Base-by-base conservation (phyloP, 345 rosid genomes). In the Odontarrhena argentea region DNA sequence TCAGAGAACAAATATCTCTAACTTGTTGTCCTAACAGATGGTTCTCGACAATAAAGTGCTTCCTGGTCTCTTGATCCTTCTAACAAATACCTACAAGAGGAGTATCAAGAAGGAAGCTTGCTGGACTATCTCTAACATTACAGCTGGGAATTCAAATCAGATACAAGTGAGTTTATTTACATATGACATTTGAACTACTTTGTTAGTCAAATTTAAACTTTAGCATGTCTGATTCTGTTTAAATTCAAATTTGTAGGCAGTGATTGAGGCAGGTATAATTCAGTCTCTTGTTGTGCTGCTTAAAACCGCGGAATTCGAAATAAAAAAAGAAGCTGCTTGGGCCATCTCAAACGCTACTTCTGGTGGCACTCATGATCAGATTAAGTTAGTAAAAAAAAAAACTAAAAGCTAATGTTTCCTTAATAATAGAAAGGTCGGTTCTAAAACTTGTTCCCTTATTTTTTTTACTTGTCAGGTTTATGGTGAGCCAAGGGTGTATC, bases 61-160 rank as follows among this genome's bases (percentile, higher is more conserved):
- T 69, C 92, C 97, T 9, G 70, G 82, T 74, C 87, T 90, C 41
- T 56, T 80, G 66, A 77, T 83, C 73, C 76, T 90, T 41, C 57
- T 90, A 74, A 78, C 76, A 2, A 82, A 77, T 43, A 78, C 74
- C 54, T 80, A 81, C 71, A 87, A 90, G 78, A 87, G 86, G 81
- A 90, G 92, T 75, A 86, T 90, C 68, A 87, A 83, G 83, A 90
- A 90, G 81, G 92, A 87, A 86, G 90, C 97, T 14, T 90, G 97
- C 60, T 90, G 97, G 97, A 87, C 96, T 41, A 83, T 90, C 65
- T 90, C 97, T 9, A 90, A 90, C 68, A 90, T 90, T 47, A 86
- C 96, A 12, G 96, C 97, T 79, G 97, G 97, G 51, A 83, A 83
- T 74, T 74, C 7, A 12, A 7, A 24, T 24, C 80, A 77, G 77